A percentile compares a stretch with the other conserved stretches of the same genome.
Evolutionary conservation across 2,329 filamentous ascomycete species (phyloP).

Genomic region (Colletotrichum spaethianum): DNA sequence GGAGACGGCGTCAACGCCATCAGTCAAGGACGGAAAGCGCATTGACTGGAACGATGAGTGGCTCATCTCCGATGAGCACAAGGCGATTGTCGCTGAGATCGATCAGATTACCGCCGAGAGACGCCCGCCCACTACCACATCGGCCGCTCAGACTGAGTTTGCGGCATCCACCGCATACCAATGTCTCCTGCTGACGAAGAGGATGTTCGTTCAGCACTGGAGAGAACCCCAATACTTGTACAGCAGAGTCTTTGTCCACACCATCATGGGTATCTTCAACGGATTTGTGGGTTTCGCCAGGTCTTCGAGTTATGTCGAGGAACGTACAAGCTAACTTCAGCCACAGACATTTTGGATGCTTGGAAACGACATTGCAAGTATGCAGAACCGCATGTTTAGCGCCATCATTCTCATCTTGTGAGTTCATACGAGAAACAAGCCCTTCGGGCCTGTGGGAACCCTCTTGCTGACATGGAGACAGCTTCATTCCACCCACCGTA

Average conservation of each 20-base stretch:
- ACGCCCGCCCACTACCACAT: constrained; percentile 52
- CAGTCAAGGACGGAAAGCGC: constrained; percentile 53
- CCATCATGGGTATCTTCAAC: constrained; percentile 83
- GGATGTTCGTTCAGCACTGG: constrained; percentile 82
- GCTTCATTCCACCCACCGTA: constrained; percentile 76
- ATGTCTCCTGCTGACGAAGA: constrained; percentile 76
- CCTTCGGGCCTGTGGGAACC: background rate
- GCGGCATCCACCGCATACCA: constrained; percentile 76
- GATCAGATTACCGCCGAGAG: constrained; percentile 65
- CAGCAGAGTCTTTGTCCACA: constrained; percentile 80
- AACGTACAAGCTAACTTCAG: constrained; percentile 48
- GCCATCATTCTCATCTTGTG: constrained; percentile 70
- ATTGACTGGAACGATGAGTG: constrained; percentile 85
- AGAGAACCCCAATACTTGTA: constrained; percentile 83
- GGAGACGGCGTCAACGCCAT: constrained; percentile 58
- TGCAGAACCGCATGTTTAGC: constrained; percentile 86
- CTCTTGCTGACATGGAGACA: background rate
- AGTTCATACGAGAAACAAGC: background rate
- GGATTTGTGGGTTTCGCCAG: constrained; percentile 59
- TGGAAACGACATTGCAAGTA: constrained; percentile 74
- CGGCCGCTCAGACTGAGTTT: constrained; percentile 65
- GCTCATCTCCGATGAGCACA: constrained; percentile 74
- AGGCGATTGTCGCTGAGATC: constrained; percentile 74
- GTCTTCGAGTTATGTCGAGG: background rate
- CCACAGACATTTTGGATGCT: constrained; percentile 78